Conservation (phyloP, 495 filamentous ascomycete species). For the Aspergillus bertholletiae region DNA sequence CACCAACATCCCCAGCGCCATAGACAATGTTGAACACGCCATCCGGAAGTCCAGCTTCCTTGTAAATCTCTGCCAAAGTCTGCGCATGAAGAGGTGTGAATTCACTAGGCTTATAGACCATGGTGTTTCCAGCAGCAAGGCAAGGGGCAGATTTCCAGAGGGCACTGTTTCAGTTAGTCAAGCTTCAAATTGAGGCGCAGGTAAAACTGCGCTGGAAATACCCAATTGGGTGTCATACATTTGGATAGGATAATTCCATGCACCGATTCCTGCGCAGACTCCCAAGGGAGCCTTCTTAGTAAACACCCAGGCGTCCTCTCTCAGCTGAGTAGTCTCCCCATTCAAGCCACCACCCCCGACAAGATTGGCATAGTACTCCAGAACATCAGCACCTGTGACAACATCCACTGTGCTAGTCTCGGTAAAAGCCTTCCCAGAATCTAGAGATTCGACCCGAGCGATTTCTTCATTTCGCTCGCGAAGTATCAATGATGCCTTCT, state of each 20-base stretch:
- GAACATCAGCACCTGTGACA: constrained; percentile 68
- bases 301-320: constrained; percentile 70
- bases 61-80: constrained; percentile 65
- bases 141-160: constrained; percentile 84
- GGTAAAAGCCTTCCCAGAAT: constrained; percentile 71
- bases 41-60: constrained; percentile 67
- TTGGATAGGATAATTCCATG: constrained; percentile 85
- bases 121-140: constrained; percentile 78
- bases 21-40: constrained; percentile 83
- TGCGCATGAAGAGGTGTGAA: constrained; percentile 71
- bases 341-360: constrained; percentile 67
- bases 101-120: constrained; percentile 86
- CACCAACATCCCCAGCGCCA: constrained; percentile 67
- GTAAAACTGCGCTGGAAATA: neutral
- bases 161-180: constrained; percentile 39
- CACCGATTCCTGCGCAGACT: constrained; percentile 75
- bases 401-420: constrained; percentile 76
- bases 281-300: constrained; percentile 71
- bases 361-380: constrained; percentile 74
- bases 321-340: constrained; percentile 62
- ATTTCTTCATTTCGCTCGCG: constrained; percentile 68
- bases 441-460: constrained; percentile 63
- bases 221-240: constrained; percentile 44
- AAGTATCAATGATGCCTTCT: constrained; percentile 61
- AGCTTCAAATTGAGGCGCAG: neutral